Conservation (phyloP, 2,329 filamentous ascomycete species). For the Decorospora gaudefroyi region DNA sequence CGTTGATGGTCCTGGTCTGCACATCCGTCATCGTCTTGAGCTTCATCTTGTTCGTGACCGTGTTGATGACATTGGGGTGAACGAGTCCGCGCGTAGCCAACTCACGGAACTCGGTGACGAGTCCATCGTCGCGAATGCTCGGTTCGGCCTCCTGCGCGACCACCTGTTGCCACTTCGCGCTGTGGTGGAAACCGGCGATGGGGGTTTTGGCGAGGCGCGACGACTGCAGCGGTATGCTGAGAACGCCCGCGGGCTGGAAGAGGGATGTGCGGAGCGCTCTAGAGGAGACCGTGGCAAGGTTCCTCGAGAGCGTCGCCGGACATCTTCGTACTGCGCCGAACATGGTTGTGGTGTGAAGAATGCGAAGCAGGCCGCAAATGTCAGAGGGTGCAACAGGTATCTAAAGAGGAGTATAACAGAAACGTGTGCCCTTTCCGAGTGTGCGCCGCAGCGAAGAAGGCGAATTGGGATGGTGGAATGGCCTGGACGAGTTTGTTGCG, state of each 20-base stretch:
- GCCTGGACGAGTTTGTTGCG: slow-evolving; percentile 5
- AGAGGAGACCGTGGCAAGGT: slow-evolving; percentile 31
- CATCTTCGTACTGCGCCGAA: slow-evolving; percentile 50
- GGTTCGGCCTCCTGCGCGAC: slow-evolving; percentile 29
- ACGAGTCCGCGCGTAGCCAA: slow-evolving; percentile 57
- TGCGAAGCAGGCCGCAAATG: slow-evolving; percentile 18
- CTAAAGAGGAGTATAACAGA: slow-evolving; percentile 16
- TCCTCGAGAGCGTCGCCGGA: slow-evolving; percentile 45
- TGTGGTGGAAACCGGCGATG: slow-evolving; percentile 48
- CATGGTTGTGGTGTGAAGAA: slow-evolving; percentile 49
- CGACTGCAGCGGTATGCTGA: slow-evolving; percentile 24
- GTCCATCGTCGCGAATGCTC: slow-evolving; percentile 24
- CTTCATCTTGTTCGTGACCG: slow-evolving; percentile 72
- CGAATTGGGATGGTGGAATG: slow-evolving; percentile 21
- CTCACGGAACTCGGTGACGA: slow-evolving; percentile 52
- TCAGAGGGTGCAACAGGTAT: no score
- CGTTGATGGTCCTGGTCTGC: slow-evolving; percentile 79
- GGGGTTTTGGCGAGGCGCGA: slow-evolving; percentile 27
- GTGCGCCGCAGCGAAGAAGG: slow-evolving; percentile 18
- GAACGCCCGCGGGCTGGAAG: slow-evolving; percentile 25
- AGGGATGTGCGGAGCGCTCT: slow-evolving; percentile 32
- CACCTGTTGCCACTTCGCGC: slow-evolving; percentile 45
- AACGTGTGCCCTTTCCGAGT: slow-evolving; percentile 4
- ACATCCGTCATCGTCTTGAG: slow-evolving; percentile 91
- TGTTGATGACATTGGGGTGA: slow-evolving; percentile 65